phyloP scores from a whole-genome alignment of 1,284 basidiomycete genomes.

The Amylostereum chailletii region DNA sequence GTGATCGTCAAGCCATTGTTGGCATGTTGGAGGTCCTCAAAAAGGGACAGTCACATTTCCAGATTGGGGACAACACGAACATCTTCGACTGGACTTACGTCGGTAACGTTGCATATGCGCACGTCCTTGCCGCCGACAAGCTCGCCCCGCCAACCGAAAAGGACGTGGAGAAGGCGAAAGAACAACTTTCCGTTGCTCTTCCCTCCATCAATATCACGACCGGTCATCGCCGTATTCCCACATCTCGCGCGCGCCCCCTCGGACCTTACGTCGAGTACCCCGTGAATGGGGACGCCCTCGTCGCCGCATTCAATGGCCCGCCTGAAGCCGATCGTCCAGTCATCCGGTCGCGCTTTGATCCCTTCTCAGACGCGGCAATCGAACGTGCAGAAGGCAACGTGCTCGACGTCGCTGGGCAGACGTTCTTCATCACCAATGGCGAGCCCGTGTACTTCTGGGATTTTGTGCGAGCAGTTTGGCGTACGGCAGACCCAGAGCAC shows the following conservation, averaged over 20 bases:
- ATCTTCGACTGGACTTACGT: conserved; percentile 98
- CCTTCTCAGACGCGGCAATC: conserved; percentile 48
- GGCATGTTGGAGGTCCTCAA: conserved; percentile 80
- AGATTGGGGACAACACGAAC: conserved; percentile 92
- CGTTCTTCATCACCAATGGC: conserved; percentile 96
- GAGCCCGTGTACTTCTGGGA: conserved; percentile 98
- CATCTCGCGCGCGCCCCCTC: conserved; percentile 68
- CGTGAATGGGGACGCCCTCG: conserved; percentile 48
- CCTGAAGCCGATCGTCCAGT: conserved; percentile 46
- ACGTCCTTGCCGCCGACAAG: conserved; percentile 89
- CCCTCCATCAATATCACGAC: conserved; percentile 57
- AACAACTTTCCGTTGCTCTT: conserved; percentile 44
- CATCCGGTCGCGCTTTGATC: conserved; percentile 70
- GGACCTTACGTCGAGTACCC: conserved; percentile 68
- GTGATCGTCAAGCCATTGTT: conserved; percentile 83
- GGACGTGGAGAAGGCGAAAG: conserved; percentile 30
- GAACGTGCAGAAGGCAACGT: conserved; percentile 33
- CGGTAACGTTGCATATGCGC: conserved; percentile 91
- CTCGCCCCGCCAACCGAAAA: conserved; percentile 41
- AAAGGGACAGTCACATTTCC: conserved; percentile 82
- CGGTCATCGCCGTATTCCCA: conserved; percentile 59
- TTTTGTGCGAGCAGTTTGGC: conserved; percentile 83
- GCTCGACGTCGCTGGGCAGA: conserved; percentile 85
- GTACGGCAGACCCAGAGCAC: conserved; percentile 33
- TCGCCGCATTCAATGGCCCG: conserved; percentile 51